phyloP scores from a whole-genome alignment of 1,284 basidiomycete species.

The Cryptococcus hybrid region DNA sequence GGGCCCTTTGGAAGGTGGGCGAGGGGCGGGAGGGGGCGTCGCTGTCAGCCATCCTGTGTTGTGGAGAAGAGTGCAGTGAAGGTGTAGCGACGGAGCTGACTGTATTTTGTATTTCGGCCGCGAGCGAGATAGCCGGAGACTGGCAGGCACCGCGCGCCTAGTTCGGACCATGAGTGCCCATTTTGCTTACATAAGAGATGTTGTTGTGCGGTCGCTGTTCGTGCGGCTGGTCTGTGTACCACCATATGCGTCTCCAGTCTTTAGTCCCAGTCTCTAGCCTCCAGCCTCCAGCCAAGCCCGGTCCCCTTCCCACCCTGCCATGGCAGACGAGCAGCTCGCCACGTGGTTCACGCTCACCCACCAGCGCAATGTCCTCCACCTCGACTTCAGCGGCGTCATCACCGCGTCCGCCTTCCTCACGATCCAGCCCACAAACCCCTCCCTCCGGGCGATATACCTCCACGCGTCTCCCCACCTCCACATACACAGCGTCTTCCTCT shows the following conservation, averaged over 20 bases:
- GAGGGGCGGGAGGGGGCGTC: background rate
- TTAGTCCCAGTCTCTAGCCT: no score
- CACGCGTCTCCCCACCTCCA: conserved; percentile 43
- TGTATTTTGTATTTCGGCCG: no score
- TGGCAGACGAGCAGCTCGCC: conserved; percentile 10
- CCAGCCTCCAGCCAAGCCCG: no score
- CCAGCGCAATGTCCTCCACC: conserved; percentile 47
- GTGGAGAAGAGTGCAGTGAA: background rate
- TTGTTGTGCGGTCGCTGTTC: background rate
- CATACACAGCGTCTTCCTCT: conserved; percentile 42
- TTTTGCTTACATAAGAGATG: no score
- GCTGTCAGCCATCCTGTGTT: no score
- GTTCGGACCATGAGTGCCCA: no score
- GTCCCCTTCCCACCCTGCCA: background rate
- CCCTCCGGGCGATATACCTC: conserved; percentile 43
- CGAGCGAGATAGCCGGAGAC: no score
- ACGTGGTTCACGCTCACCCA: conserved; percentile 22
- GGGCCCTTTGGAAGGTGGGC: conserved; percentile 38
- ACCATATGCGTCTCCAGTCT: background rate
- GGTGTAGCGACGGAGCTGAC: background rate
- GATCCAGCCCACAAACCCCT: conserved; percentile 40
- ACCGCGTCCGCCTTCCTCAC: conserved; percentile 45
- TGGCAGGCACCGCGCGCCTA: no score
- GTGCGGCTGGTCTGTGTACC: background rate
- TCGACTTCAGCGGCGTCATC: conserved; percentile 43